Evolutionary conservation across 148 eudicot genomes (phyloP), one percentile per base, ranked within the genome.

Genomic region (Arctostaphylos glauca): DNA sequence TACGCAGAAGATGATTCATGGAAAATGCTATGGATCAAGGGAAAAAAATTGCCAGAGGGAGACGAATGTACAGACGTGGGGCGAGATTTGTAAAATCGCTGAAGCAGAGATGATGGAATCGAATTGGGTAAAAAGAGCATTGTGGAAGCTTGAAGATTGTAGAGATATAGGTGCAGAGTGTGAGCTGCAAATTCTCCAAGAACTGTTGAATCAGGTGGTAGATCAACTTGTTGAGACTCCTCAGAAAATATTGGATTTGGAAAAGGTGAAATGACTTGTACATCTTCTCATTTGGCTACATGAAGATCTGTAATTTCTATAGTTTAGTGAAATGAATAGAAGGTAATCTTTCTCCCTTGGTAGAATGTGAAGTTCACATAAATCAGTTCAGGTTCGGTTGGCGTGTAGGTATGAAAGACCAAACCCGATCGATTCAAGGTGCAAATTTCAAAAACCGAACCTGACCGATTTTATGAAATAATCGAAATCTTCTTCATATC

Each of bases 121-220:
- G 66, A 87, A 88, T 49, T 90, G 92, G 92, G 76, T 68, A 59
- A 58, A 83, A 73, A 87, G 81, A 68, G 85, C 84, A 74, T 76
- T 82, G 44, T 77, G 81, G 82, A 85, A 77, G 31, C 41, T 73
- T 52, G 56, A 87, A 83, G 92, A 84, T 71, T 67, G 80, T 80
- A 81, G 85, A 82, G 93, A 88, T 84, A 84, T 85, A 54, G 75
- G 81, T 59, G 77, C 76, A 54, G 86, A 86, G 47, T 86, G 87
- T 73, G 91, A 85, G 80, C 81, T 64, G 21, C 77, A 81, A 5
- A 90, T 95, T 77, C 87, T 91, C 75, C 92, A 91, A 81, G 81
- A 83, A 12, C 84, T 93, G 87, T 74, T 95, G 64, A 77, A 49
- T 78, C 97, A 93, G 80, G 54, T 91, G n/a, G 83, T 90, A 38